Conservation (phyloP, 371 early-diverging fungal genomes). For the Apophysomyces trapeziformis region DNA sequence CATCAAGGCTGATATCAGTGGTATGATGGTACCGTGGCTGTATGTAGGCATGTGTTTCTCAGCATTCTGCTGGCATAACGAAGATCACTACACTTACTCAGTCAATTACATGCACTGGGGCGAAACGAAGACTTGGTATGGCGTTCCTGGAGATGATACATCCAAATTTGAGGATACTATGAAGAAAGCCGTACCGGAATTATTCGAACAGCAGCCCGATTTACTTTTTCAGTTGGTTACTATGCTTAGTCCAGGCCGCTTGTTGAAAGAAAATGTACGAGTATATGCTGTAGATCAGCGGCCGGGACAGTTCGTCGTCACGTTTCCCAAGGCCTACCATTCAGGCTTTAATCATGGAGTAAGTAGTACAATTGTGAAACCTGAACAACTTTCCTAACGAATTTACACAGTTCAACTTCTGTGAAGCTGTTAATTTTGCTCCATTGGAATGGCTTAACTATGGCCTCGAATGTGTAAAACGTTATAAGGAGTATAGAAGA, state of each 20-base stretch:
- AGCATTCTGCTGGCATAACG: slow-evolving; percentile 98
- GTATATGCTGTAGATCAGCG: slow-evolving; percentile 88
- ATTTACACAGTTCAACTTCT: slow-evolving; percentile 78
- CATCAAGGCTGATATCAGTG: slow-evolving; percentile 88
- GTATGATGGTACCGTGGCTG: slow-evolving; percentile 97
- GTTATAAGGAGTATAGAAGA: slow-evolving; percentile 79
- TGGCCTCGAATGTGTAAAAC: slow-evolving; percentile 78
- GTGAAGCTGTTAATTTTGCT: slow-evolving; percentile 97
- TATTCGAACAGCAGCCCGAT: slow-evolving; percentile 91
- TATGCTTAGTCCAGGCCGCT: slow-evolving; percentile 83
- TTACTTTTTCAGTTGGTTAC: slow-evolving; percentile 92
- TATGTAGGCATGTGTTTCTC: slow-evolving; percentile 97
- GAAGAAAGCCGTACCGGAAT: slow-evolving; percentile 81
- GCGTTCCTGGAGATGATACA: slow-evolving; percentile 87
- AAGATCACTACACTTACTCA: slow-evolving; percentile 96
- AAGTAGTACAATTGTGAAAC: slow-evolving; percentile 24
- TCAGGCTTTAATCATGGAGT: slow-evolving; percentile 97
- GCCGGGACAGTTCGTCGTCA: slow-evolving; percentile 93
- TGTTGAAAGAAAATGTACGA: slow-evolving; percentile 74
- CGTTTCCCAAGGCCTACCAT: slow-evolving; percentile 95
- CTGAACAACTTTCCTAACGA: neutral
- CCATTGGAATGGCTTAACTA: slow-evolving; percentile 88
- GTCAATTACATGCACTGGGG: slow-evolving; percentile 97
- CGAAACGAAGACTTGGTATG: slow-evolving; percentile 98
- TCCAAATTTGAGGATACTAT: slow-evolving; percentile 84